Evolutionary conservation across 2,329 filamentous ascomycete genomes (phyloP).

Genomic region (Aspergillus sp.): DNA sequence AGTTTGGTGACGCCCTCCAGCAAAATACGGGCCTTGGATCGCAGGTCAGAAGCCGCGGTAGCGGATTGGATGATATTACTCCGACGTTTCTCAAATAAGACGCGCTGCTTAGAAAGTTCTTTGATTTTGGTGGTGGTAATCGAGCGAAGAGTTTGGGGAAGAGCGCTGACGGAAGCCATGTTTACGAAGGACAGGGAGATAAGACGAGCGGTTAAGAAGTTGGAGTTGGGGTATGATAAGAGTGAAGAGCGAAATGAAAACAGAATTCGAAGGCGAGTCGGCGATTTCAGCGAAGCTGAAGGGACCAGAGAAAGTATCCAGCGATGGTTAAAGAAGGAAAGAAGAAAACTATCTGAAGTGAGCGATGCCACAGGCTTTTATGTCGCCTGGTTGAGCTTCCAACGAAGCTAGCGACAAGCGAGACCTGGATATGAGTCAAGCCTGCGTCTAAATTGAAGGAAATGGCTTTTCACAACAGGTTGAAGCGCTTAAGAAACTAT

Average conservation of each 20-base stretch:
- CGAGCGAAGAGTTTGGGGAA: slow-evolving; percentile 55
- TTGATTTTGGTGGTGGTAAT: slow-evolving; percentile 58
- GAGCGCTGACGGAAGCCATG: slow-evolving; percentile 36
- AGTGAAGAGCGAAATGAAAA: neutral
- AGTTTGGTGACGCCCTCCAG: slow-evolving; percentile 39
- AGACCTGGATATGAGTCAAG: neutral
- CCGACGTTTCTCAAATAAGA: slow-evolving; percentile 51
- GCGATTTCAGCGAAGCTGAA: neutral
- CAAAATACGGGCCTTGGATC: slow-evolving; percentile 33
- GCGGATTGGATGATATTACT: slow-evolving; percentile 39
- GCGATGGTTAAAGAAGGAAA: neutral
- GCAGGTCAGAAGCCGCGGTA: slow-evolving; percentile 27
- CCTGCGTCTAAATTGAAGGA: neutral
- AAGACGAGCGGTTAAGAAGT: neutral
- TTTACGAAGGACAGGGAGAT: neutral
- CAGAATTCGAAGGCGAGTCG: neutral
- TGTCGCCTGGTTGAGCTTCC: neutral
- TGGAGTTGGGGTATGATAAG: neutral
- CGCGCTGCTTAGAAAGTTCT: slow-evolving; percentile 55
- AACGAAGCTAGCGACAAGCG: slow-evolving; percentile 1
- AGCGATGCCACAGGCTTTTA: neutral
- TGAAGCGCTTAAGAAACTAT: neutral
- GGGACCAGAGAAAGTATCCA: neutral
- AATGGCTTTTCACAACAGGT: neutral
- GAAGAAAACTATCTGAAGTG: neutral